Conservation (phyloP, 2,329 filamentous ascomycete genomes). For the Neospermospora avenae region DNA sequence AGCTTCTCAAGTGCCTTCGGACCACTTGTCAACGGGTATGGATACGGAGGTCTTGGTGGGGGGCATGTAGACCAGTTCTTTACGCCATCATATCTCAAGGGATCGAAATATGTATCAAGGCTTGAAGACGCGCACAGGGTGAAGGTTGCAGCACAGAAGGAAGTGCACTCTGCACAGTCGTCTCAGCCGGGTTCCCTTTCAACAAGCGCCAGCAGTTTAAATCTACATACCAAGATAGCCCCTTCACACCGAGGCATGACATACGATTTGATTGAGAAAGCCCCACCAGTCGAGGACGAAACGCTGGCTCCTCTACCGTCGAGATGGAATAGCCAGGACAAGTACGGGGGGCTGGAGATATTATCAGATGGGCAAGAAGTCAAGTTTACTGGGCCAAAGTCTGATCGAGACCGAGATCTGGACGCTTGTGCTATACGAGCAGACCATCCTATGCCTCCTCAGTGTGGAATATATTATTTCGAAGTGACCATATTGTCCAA, state of each 20-base stretch:
- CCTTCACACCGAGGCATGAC: conserved; percentile 72
- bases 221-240: conserved; percentile 54
- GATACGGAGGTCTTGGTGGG: conserved; percentile 22
- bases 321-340: conserved; percentile 79
- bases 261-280: conserved; percentile 80
- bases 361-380: conserved; percentile 71
- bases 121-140: conserved; percentile 68
- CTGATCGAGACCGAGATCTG: conserved; percentile 51
- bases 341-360: conserved; percentile 70
- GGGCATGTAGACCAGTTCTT: conserved; percentile 56
- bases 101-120: conserved; percentile 73
- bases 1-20: conserved; percentile 36
- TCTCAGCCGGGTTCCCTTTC: conserved; percentile 46
- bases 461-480: conserved; percentile 94
- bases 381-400: conserved; percentile 50
- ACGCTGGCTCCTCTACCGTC: conserved; percentile 69
- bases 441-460: conserved; percentile 80
- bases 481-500: conserved; percentile 67
- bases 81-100: conserved; percentile 76
- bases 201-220: conserved; percentile 52
- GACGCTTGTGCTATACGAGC: conserved; percentile 82
- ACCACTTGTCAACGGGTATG: conserved; percentile 30
- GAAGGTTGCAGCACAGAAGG: conserved; percentile 49
- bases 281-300: conserved; percentile 58
- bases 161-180: conserved; percentile 41